phyloP scores from a whole-genome alignment of 768 basidiomycete genomes.

The Hygrocybe punicea region DNA sequence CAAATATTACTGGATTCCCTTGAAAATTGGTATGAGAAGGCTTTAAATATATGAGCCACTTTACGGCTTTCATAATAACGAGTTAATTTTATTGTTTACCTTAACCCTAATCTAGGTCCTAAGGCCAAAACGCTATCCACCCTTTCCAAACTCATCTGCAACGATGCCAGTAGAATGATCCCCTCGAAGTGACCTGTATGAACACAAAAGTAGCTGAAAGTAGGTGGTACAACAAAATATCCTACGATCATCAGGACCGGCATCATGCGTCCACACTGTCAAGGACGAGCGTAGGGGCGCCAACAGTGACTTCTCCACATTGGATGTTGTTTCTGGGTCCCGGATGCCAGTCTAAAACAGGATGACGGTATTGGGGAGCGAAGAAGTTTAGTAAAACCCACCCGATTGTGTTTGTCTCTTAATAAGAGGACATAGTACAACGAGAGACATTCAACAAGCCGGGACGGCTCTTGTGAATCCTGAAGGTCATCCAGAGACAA shows the following conservation, averaged over 20 bases:
- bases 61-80: too few species aligned
- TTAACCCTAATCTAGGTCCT: not conserved
- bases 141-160: conserved; percentile 49
- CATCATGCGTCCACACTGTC: conserved; percentile 30
- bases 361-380: not conserved
- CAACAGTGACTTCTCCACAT: conserved; percentile 45
- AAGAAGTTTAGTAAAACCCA: conserved; percentile 19
- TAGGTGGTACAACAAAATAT: conserved; percentile 2
- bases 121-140: conserved; percentile 38
- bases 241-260: conserved; percentile 26
- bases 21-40: too few species aligned
- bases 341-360: conserved; percentile 50
- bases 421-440: conserved; percentile 64
- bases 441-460: conserved; percentile 63
- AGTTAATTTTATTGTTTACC: not conserved
- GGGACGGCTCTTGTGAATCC: conserved; percentile 53
- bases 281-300: conserved; percentile 42
- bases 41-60: too few species aligned
- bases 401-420: conserved; percentile 57
- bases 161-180: conserved; percentile 41
- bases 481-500: conserved; percentile 43
- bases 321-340: conserved; percentile 41
- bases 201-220: not conserved
- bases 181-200: conserved; percentile 31
- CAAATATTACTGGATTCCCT: too few species aligned